Conservation (phyloP, 306 rosid genomes). For the Mimosa pudica region DNA sequence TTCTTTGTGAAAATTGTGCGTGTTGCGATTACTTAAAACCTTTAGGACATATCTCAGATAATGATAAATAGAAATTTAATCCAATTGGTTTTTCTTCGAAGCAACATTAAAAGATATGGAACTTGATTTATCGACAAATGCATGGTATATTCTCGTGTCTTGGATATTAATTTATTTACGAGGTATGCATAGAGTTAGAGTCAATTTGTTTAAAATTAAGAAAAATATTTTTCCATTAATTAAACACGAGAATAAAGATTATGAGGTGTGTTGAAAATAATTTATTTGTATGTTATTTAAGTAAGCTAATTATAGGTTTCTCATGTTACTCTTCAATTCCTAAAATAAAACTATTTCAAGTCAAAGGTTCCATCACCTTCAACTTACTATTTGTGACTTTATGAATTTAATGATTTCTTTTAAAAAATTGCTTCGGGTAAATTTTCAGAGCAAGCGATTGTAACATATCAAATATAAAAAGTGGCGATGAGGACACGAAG, state of each 20-base stretch:
- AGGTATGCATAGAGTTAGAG: neutral
- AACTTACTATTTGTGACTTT: neutral
- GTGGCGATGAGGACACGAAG: neutral
- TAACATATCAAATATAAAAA: neutral
- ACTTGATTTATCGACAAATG: neutral
- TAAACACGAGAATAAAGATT: too few relatives aligned
- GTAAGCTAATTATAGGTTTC: neutral
- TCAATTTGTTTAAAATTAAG: too few relatives aligned
- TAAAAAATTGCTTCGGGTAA: neutral
- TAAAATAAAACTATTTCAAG: constrained; percentile 1
- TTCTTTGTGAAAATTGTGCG: too few relatives aligned
- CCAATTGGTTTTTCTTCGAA: neutral
- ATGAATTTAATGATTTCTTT: neutral
- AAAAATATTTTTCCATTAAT: too few relatives aligned
- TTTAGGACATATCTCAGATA: too few relatives aligned
- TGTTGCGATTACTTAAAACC: too few relatives aligned
- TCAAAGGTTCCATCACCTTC: neutral
- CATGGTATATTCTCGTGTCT: neutral
- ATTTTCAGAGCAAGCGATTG: neutral
- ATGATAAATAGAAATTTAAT: too few relatives aligned
- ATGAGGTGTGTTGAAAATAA: neutral
- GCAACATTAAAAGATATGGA: neutral
- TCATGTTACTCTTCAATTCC: neutral
- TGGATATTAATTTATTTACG: neutral
- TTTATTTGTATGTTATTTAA: neutral